Percentiles rank a stretch among this genome's conserved stretches.
Evolutionary conservation across 2,329 filamentous ascomycete species (phyloP).

Genomic region (Lecanicillium sp.): DNA sequence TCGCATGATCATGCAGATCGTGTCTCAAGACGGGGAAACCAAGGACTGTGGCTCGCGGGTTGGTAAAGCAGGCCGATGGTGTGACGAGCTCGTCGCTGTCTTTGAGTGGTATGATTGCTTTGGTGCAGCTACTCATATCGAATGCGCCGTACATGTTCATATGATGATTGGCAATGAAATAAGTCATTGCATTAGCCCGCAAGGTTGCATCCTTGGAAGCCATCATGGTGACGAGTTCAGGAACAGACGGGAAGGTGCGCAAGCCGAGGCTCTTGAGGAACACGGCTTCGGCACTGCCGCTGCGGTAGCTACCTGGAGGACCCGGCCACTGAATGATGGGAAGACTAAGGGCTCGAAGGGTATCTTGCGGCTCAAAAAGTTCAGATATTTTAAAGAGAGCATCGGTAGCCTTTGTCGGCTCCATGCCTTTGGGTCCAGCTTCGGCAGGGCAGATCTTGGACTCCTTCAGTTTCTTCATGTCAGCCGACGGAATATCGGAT

Average conservation of each 20-base stretch:
- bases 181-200: slow-evolving; percentile 66
- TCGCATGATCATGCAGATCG: slow-evolving; percentile 74
- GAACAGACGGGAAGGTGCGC: slow-evolving; percentile 61
- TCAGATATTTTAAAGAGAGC: slow-evolving; percentile 67
- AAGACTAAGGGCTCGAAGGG: slow-evolving; percentile 62
- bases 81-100: slow-evolving; percentile 61
- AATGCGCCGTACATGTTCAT: slow-evolving; percentile 67
- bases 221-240: slow-evolving; percentile 75
- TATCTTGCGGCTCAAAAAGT: slow-evolving; percentile 72
- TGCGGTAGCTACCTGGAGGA: slow-evolving; percentile 53
- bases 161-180: slow-evolving; percentile 76
- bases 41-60: slow-evolving; percentile 67
- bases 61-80: slow-evolving; percentile 76
- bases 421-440: slow-evolving; percentile 48
- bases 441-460: slow-evolving; percentile 82
- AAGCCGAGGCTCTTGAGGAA: slow-evolving; percentile 73
- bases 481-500: slow-evolving; percentile 77
- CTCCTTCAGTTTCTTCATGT: slow-evolving; percentile 70
- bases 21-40: slow-evolving; percentile 72
- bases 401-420: slow-evolving; percentile 44
- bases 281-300: slow-evolving; percentile 62
- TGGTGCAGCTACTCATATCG: slow-evolving; percentile 48
- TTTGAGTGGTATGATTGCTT: slow-evolving; percentile 67
- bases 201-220: slow-evolving; percentile 51
- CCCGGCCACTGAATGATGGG: slow-evolving; percentile 80